phyloP scores from a whole-genome alignment of 257 asterid species.

The Solanum megistacrolobum region DNA sequence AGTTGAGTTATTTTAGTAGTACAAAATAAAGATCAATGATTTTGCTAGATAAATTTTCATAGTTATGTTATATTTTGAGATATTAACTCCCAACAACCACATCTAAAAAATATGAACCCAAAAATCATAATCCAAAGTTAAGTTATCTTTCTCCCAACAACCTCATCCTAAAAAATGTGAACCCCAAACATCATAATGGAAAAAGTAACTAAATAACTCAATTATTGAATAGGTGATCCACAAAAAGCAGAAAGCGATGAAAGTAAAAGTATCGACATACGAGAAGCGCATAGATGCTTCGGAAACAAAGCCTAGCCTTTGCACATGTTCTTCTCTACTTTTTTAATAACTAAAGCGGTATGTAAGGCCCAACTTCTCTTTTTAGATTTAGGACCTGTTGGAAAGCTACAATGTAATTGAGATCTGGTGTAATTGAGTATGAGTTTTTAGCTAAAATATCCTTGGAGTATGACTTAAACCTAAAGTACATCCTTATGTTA shows the following conservation, averaged over 20 bases:
- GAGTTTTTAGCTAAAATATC: neutral
- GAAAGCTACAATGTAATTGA: neutral
- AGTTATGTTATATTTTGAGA: neutral
- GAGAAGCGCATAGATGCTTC: too few relatives aligned
- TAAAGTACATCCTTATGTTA: too few relatives aligned
- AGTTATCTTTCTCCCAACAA: neutral
- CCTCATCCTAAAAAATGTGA: neutral
- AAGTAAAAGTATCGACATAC: neutral
- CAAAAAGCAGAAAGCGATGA: neutral
- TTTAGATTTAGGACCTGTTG: neutral
- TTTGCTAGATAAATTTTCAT: neutral
- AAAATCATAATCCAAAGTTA: neutral
- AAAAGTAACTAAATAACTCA: neutral
- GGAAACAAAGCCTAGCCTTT: neutral
- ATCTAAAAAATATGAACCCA: neutral
- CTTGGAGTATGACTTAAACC: neutral
- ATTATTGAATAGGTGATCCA: neutral
- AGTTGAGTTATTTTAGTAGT: neutral
- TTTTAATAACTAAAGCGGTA: too few relatives aligned
- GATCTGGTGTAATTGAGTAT: neutral
- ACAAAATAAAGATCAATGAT: neutral
- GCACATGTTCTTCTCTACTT: neutral
- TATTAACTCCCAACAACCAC: neutral
- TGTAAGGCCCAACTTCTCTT: neutral
- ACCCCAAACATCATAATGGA: neutral